Percentiles rank a stretch among this genome's conserved stretches.
phyloP scores from a whole-genome alignment of 352 stramenopile species.

The Phytophthora podocarpi region DNA sequence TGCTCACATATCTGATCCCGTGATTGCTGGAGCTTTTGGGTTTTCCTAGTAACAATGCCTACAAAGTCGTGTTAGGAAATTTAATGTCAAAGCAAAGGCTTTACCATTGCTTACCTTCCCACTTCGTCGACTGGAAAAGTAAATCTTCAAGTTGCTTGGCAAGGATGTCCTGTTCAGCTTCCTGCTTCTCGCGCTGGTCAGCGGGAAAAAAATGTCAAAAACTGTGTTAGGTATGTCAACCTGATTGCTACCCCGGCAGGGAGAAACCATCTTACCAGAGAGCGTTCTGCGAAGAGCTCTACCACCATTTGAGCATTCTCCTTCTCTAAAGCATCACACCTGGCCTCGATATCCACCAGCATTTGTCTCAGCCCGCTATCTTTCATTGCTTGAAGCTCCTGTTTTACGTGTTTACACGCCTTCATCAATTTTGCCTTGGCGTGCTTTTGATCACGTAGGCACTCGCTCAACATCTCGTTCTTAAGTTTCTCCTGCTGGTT shows the following conservation, averaged over 20 bases:
- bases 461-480: conserved; percentile 69
- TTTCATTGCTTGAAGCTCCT: conserved; percentile 66
- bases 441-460: conserved; percentile 70
- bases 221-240: no score
- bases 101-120: conserved; percentile 33
- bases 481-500: conserved; percentile 73
- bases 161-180: conserved; percentile 13
- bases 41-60: conserved; percentile 49
- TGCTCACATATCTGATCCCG: conserved; percentile 65
- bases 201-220: neutral
- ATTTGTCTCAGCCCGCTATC: conserved; percentile 69
- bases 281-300: conserved; percentile 41
- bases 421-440: conserved; percentile 78
- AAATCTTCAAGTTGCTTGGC: conserved; percentile 33
- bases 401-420: conserved; percentile 65
- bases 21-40: conserved; percentile 44
- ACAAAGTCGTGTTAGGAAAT: conserved; percentile 4
- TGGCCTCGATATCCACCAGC: conserved; percentile 68
- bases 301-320: conserved; percentile 44
- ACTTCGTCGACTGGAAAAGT: conserved; percentile 23
- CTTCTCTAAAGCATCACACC: conserved; percentile 55
- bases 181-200: conserved; percentile 28
- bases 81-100: neutral
- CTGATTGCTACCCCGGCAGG: no score
- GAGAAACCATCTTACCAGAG: conserved; percentile 47